Conservation (phyloP, 2,329 filamentous ascomycete species). For the Lecanoromycetidae sp. region DNA sequence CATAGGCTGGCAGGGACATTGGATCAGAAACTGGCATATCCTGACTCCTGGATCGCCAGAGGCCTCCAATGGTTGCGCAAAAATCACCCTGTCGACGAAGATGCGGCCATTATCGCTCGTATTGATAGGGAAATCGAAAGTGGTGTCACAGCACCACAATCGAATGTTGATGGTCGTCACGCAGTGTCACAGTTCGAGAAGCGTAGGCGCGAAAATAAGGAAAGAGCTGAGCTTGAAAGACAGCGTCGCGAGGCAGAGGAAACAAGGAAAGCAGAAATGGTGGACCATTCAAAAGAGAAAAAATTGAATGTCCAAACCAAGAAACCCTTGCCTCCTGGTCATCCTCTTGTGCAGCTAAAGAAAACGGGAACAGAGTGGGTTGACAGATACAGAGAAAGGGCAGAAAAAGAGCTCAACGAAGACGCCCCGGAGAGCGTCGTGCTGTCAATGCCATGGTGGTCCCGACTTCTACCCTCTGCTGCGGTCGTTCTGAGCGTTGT, state of each 20-base stretch:
- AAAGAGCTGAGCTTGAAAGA: slow-evolving; percentile 17
- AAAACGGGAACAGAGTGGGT: slow-evolving; percentile 11
- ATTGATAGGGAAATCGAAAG: slow-evolving; percentile 23
- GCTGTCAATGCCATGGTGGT: not conserved
- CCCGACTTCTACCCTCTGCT: slow-evolving; percentile 11
- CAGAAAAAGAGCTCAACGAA: slow-evolving; percentile 7
- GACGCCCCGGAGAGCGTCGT: too few species aligned
- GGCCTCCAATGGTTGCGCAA: slow-evolving; percentile 32
- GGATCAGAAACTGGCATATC: slow-evolving; percentile 33
- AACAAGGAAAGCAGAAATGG: not conserved
- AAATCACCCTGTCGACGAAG: slow-evolving; percentile 35
- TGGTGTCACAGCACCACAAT: slow-evolving; percentile 12
- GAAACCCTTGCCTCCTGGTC: not conserved
- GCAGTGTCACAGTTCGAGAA: slow-evolving; percentile 14
- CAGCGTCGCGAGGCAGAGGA: slow-evolving; percentile 2
- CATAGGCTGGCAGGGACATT: slow-evolving; percentile 34
- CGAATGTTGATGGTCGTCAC: slow-evolving; percentile 18
- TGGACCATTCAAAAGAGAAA: not conserved
- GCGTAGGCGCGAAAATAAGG: slow-evolving; percentile 27
- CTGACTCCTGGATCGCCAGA: slow-evolving; percentile 24
- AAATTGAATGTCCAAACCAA: not conserved
- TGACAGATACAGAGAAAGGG: slow-evolving; percentile 4
- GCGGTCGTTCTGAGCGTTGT: slow-evolving; percentile 26
- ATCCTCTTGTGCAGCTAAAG: not conserved
- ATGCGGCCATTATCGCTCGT: slow-evolving; percentile 35